These are phyloP conservation scores for Leishmania gerbilli DNA, from an alignment of 208 protist species.

Conservation along the genomic window DNA sequence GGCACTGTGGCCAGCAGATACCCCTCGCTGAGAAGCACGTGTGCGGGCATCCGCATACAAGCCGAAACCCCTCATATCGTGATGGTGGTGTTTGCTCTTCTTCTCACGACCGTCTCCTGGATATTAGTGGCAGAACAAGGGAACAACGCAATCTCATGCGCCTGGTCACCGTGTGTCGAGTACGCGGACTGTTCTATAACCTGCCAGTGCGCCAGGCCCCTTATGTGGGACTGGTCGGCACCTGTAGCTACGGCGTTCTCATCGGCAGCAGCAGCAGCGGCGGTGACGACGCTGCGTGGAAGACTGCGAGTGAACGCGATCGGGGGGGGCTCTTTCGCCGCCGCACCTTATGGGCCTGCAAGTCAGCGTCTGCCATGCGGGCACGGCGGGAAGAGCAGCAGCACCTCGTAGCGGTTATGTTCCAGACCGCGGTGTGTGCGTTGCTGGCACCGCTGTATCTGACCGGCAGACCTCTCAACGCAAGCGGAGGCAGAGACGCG, in stretches of 20 bases:
- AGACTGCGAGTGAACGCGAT: not conserved
- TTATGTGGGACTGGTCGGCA: slow-evolving; percentile 2
- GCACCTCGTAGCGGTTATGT: slow-evolving; percentile 11
- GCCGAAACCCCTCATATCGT: not conserved
- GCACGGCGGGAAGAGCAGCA: slow-evolving; percentile 30
- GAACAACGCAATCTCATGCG: not conserved
- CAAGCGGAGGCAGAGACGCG: not conserved
- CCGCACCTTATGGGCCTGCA: not conserved
- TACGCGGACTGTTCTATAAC: slow-evolving; percentile 42
- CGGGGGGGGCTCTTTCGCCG: not conserved
- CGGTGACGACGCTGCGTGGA: not conserved
- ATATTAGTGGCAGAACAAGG: not conserved
- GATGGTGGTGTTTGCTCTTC: not conserved
- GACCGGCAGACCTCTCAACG: not conserved
- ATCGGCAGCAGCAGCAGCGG: not conserved
- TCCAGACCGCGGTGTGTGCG: slow-evolving; percentile 28
- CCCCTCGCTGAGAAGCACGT: not conserved
- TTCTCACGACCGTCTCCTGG: not conserved
- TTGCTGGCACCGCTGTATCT: slow-evolving; percentile 37
- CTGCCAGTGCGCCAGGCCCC: slow-evolving; percentile 46
- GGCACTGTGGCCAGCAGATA: slow-evolving; percentile 16
- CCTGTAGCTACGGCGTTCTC: not conserved
- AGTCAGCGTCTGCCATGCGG: slow-evolving; percentile 26
- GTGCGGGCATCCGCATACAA: not conserved
- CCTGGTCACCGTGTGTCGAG: slow-evolving; percentile 30